A percentile compares a stretch with the other conserved stretches of the same genome.
Conservation (phyloP, 1,284 basidiomycete genomes). For the Ustilago crameri region DNA sequence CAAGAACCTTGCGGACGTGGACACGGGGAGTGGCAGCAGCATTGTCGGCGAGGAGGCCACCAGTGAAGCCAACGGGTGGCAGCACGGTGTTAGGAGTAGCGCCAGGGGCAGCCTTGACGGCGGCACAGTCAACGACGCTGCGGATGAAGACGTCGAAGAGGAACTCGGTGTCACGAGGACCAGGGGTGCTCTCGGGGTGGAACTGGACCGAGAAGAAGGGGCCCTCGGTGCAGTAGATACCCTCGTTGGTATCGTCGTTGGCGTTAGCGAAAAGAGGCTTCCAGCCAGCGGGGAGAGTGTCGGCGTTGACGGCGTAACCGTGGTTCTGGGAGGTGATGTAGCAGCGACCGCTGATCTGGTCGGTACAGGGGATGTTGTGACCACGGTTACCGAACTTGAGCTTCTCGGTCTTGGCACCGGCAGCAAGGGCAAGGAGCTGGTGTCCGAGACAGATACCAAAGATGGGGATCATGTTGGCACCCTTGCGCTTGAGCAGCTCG, state of each 20-base stretch:
- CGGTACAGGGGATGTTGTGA: constrained; percentile 97
- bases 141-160: constrained; percentile 97
- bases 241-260: constrained; percentile 97
- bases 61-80: constrained; percentile 83
- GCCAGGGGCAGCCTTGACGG: constrained; percentile 70
- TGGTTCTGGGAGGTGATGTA: constrained; percentile 99
- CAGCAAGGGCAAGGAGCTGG: constrained; percentile 93
- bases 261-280: constrained; percentile 94
- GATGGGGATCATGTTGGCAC: constrained; percentile 81
- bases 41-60: constrained; percentile 86
- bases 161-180: constrained; percentile 97
- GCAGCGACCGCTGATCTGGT: constrained; percentile 90
- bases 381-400: constrained; percentile 99
- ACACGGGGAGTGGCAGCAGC: constrained; percentile 80
- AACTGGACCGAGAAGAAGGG: constrained; percentile 99
- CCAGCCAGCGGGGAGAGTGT: constrained; percentile 85
- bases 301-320: constrained; percentile 91
- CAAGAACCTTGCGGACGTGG: constrained; percentile 88
- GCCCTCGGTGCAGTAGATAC: constrained; percentile 81
- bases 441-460: constrained; percentile 99
- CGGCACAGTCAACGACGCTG: constrained; percentile 82
- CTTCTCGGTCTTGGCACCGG: constrained; percentile 92
- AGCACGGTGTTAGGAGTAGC: constrained; percentile 36
- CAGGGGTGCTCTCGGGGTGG: constrained; percentile 98
- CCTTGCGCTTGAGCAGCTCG: constrained; percentile 73